These are phyloP conservation scores for Tricholoma furcatifolium DNA, from an alignment of 768 basidiomycete species.

Conservation along the genomic window DNA sequence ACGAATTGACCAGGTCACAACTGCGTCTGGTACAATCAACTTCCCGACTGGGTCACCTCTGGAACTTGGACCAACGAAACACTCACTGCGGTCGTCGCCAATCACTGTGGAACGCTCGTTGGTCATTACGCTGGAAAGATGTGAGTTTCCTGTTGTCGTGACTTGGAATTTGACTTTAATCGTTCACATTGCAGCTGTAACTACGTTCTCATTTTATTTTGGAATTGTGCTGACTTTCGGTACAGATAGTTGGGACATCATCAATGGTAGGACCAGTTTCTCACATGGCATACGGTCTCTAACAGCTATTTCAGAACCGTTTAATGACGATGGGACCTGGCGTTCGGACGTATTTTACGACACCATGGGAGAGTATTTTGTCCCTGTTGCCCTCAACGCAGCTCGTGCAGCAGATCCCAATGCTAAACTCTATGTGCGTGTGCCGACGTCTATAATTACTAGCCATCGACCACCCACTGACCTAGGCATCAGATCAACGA, in stretches of 20 bases:
- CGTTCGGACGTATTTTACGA: slow-evolving; percentile 43
- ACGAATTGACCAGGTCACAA: slow-evolving; percentile 35
- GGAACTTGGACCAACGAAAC: slow-evolving; percentile 41
- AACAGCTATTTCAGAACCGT: slow-evolving; percentile 31
- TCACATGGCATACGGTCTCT: neutral
- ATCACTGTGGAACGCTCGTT: slow-evolving; percentile 50
- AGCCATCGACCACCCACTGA: neutral
- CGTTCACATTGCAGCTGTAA: neutral
- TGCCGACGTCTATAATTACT: neutral
- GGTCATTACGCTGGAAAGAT: slow-evolving; percentile 52
- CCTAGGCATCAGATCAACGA: slow-evolving; percentile 32
- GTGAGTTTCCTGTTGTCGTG: slow-evolving; percentile 22
- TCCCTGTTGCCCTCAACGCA: slow-evolving; percentile 39
- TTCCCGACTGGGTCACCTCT: slow-evolving; percentile 48
- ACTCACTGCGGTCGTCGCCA: slow-evolving; percentile 43
- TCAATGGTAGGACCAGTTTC: slow-evolving; percentile 30
- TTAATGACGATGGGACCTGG: slow-evolving; percentile 49
- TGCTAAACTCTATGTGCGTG: slow-evolving; percentile 53
- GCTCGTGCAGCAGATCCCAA: slow-evolving; percentile 50
- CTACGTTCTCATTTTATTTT: neutral
- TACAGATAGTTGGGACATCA: slow-evolving; percentile 40
- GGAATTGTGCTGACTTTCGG: slow-evolving; percentile 21
- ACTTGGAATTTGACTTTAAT: neutral
- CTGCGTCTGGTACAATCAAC: slow-evolving; percentile 52
- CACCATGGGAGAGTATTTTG: slow-evolving; percentile 35